Conservation (phyloP, 768 basidiomycete genomes). For the Lactifluus echinatus region DNA sequence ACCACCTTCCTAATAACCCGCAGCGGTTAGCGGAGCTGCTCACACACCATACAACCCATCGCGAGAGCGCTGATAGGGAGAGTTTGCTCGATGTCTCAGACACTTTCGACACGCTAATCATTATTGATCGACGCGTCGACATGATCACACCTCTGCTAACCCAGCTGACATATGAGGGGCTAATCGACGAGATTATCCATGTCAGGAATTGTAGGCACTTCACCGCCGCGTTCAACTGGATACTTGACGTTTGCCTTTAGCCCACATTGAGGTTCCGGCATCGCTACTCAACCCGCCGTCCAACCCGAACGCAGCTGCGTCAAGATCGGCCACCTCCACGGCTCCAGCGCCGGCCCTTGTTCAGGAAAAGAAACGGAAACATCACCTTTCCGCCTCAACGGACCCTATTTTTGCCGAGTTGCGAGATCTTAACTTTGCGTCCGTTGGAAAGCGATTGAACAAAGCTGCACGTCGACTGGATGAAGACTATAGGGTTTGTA, state of each 20-base stretch:
- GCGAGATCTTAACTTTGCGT: constrained; percentile 86
- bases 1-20: not conserved
- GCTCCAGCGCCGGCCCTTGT: constrained; percentile 43
- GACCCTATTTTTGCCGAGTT: constrained; percentile 80
- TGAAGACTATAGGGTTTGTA: constrained; percentile 78
- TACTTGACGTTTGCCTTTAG: constrained; percentile 30
- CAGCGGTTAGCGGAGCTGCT: constrained; percentile 75
- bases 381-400: constrained; percentile 66
- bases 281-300: constrained; percentile 56
- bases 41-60: constrained; percentile 45
- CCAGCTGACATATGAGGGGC: constrained; percentile 93
- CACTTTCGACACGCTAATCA: constrained; percentile 75
- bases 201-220: constrained; percentile 74
- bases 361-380: constrained; percentile 83
- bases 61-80: constrained; percentile 31
- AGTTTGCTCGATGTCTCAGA: constrained; percentile 41
- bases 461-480: constrained; percentile 77
- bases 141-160: constrained; percentile 95
- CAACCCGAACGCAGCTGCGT: constrained; percentile 27
- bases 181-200: constrained; percentile 86
- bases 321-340: constrained; percentile 34
- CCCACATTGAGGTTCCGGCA: constrained; percentile 72
- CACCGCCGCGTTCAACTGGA: not conserved
- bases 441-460: constrained; percentile 75
- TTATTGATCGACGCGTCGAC: constrained; percentile 85